phyloP scores from a whole-genome alignment of 1,284 basidiomycete genomes.

The Cryptococcus maquisensis region DNA sequence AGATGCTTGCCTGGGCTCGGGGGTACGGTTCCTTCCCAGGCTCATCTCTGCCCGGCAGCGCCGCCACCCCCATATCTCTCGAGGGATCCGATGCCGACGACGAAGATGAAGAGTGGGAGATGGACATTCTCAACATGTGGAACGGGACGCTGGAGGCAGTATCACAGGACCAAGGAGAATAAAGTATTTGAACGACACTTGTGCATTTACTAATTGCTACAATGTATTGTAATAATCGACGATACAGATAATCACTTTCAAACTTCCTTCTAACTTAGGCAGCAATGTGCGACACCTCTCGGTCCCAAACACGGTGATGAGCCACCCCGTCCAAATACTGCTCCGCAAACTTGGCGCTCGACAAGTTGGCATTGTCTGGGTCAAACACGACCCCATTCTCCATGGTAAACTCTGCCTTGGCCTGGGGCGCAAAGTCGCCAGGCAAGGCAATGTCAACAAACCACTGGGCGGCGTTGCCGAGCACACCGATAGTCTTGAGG shows the following conservation, averaged over 20 bases:
- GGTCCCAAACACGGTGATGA: slow-evolving; percentile 46
- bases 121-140: slow-evolving; percentile 20
- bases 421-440: slow-evolving; percentile 32
- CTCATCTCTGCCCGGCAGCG: neutral
- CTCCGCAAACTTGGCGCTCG: slow-evolving; percentile 46
- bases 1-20: slow-evolving; percentile 33
- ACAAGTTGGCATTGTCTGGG: slow-evolving; percentile 37
- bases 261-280: slow-evolving; percentile 22
- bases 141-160: slow-evolving; percentile 17
- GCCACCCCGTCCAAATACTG: slow-evolving; percentile 37
- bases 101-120: slow-evolving; percentile 17
- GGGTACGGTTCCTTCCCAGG: slow-evolving; percentile 33
- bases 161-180: neutral
- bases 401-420: slow-evolving; percentile 22
- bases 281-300: slow-evolving; percentile 44
- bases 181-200: neutral
- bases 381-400: slow-evolving; percentile 47
- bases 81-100: neutral
- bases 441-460: slow-evolving; percentile 36
- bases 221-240: neutral
- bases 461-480: slow-evolving; percentile 53
- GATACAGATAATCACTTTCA: neutral
- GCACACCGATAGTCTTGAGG: slow-evolving; percentile 68
- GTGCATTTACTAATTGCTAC: neutral
- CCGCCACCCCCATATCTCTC: neutral